Percentiles rank a stretch among this genome's conserved stretches.
Conservation (phyloP, 768 basidiomycete species). For the Lactarius hengduanensis region DNA sequence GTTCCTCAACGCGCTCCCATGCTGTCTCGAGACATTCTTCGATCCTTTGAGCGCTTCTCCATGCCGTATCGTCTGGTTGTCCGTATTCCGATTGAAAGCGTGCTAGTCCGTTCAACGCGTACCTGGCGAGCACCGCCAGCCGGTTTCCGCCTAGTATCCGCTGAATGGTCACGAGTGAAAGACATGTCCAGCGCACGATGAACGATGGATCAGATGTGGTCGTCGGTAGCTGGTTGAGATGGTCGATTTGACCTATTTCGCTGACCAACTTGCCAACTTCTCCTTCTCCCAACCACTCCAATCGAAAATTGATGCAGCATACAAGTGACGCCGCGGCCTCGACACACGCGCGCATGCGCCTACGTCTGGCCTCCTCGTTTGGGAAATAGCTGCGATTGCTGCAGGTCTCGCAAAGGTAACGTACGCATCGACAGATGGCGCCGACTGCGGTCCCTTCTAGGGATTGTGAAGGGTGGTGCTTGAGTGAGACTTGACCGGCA, state of each 20-base stretch:
- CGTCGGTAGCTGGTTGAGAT: neutral
- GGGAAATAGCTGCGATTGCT: neutral
- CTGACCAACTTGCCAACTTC: neutral
- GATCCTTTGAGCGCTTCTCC: neutral
- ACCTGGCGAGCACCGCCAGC: neutral
- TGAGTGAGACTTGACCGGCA: too few relatives aligned
- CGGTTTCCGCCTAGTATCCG: neutral
- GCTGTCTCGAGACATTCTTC: neutral
- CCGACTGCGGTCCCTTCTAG: too few relatives aligned
- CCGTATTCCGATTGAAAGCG: neutral
- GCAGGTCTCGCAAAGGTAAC: slow-evolving; percentile 13
- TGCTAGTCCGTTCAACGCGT: neutral
- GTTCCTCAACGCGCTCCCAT: neutral
- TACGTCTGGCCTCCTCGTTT: slow-evolving; percentile 11
- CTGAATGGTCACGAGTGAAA: slow-evolving; percentile 20
- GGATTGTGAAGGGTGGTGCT: too few relatives aligned
- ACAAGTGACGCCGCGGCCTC: slow-evolving; percentile 16
- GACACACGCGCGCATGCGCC: slow-evolving; percentile 17
- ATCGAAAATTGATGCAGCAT: slow-evolving; percentile 5
- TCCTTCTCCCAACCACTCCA: slow-evolving; percentile 20
- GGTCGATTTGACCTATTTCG: slow-evolving; percentile 4
- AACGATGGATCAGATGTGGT: neutral
- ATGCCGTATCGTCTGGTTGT: neutral
- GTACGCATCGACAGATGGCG: neutral
- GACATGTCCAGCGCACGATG: slow-evolving; percentile 20